These are phyloP conservation scores for Venturia effusa DNA, from an alignment of 2,329 filamentous ascomycete genomes.

Conservation along the genomic window DNA sequence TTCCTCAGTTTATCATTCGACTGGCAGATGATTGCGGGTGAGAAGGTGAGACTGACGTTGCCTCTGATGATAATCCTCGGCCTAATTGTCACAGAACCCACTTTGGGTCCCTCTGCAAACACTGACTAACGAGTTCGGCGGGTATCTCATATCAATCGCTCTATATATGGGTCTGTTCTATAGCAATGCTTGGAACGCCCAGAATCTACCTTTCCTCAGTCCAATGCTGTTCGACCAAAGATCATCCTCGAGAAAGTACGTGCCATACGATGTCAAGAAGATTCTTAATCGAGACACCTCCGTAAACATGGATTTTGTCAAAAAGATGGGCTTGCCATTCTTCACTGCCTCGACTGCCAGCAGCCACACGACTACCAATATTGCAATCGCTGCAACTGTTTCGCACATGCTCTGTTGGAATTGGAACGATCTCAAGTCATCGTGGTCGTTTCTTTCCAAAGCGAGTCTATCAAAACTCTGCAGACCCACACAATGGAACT, in stretches of 20 bases:
- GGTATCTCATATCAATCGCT: constrained; percentile 15
- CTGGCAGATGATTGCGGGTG: constrained; percentile 31
- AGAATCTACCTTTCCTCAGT: constrained; percentile 13
- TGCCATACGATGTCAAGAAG: constrained; percentile 4
- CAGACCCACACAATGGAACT: constrained; percentile 13
- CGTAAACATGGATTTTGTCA: no score
- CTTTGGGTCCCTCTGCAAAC: constrained; percentile 10
- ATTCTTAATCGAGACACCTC: no score
- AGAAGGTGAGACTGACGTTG: not conserved
- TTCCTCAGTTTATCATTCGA: constrained; percentile 20
- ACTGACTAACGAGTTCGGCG: constrained; percentile 6
- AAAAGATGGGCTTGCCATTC: no score
- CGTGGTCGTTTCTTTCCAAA: constrained; percentile 21
- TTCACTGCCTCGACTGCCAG: no score
- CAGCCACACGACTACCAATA: no score
- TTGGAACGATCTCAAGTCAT: constrained; percentile 25
- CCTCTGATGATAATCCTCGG: no score
- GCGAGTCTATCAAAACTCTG: constrained; percentile 16
- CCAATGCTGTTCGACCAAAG: constrained; percentile 11
- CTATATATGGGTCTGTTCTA: constrained; percentile 12
- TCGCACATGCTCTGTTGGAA: no score
- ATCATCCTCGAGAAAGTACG: not conserved
- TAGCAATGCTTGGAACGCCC: constrained; percentile 11
- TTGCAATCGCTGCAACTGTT: no score
- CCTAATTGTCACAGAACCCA: not conserved